Evolutionary conservation across 306 rosid species (phyloP).

Genomic region (Mimosa pudica): DNA sequence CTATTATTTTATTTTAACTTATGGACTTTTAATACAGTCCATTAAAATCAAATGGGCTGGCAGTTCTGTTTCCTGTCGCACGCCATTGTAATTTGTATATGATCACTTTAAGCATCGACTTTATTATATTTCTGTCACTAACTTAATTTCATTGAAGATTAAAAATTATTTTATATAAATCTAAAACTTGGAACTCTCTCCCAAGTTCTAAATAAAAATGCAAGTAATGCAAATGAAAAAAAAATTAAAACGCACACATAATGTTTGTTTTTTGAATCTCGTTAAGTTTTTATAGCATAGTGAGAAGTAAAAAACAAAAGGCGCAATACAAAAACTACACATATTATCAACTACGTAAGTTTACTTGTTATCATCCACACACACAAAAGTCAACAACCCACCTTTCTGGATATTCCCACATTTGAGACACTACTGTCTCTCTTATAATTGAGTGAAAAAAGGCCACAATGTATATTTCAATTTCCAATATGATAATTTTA

Average conservation of each 20-base stretch:
- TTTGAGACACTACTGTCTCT: neutral
- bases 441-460: neutral
- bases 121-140: neutral
- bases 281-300: neutral
- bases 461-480: neutral
- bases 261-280: too few relatives aligned
- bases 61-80: neutral
- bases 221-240: too few relatives aligned
- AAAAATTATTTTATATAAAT: neutral
- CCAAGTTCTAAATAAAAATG: too few relatives aligned
- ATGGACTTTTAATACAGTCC: neutral
- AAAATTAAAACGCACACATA: neutral
- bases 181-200: neutral
- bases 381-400: too few relatives aligned
- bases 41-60: neutral
- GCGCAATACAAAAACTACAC: neutral
- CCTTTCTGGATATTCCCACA: too few relatives aligned
- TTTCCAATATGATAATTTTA: neutral
- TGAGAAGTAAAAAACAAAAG: neutral
- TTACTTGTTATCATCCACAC: slow-evolving; percentile 42
- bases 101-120: neutral
- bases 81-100: neutral
- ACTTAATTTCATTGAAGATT: neutral
- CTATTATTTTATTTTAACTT: neutral
- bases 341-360: slow-evolving; percentile 27